phyloP scores from a whole-genome alignment of 202 grass and related monocot genomes.

The Saccharum hybrid region DNA sequence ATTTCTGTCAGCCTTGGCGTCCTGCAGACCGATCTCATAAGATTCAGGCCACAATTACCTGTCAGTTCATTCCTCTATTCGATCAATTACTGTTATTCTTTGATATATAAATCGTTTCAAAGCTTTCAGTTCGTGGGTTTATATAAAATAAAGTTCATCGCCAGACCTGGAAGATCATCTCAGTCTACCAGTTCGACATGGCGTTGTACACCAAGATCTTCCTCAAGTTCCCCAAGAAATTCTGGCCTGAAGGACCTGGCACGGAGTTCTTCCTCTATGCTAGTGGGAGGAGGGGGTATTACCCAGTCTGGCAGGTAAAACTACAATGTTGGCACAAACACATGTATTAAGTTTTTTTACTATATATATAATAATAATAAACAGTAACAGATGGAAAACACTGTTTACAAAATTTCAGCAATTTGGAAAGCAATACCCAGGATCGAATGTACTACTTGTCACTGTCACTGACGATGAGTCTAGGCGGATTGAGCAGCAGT shows the following conservation, averaged over 20 bases:
- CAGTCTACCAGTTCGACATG: constrained; percentile 58
- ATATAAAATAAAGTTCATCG: no score
- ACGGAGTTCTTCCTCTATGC: constrained; percentile 75
- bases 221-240: constrained; percentile 54
- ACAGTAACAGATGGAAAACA: not conserved
- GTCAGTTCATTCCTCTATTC: no score
- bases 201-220: constrained; percentile 62
- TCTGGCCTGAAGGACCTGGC: constrained; percentile 65
- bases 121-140: not conserved
- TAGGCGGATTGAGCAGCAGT: constrained; percentile 69
- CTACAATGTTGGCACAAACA: not conserved
- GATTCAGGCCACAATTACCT: no score
- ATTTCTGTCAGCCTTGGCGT: no score
- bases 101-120: not conserved
- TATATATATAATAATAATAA: not conserved
- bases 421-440: constrained; percentile 69
- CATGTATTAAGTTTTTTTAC: not conserved
- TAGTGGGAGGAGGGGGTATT: constrained; percentile 60
- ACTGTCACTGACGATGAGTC: constrained; percentile 75
- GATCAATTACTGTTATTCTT: no score
- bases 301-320: constrained; percentile 64
- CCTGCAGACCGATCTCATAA: no score
- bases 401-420: constrained; percentile 43
- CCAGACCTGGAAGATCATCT: constrained; percentile 52
- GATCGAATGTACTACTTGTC: constrained; percentile 60